These are phyloP conservation scores for Paxillus rubicundulus DNA, from an alignment of 768 basidiomycete genomes.

Conservation along the genomic window DNA sequence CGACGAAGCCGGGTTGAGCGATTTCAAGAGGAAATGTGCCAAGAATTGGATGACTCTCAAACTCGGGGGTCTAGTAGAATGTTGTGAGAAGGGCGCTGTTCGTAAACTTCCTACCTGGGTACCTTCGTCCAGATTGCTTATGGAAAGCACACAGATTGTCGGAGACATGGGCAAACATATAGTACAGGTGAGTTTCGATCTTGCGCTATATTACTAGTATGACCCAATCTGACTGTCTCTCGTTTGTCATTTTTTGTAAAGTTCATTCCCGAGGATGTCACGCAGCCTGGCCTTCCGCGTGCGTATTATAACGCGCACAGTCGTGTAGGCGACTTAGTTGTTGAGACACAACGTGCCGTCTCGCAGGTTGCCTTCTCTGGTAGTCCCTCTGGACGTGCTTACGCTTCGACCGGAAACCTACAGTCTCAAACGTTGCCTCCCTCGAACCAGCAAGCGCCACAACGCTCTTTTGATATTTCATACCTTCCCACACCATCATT, in stretches of 20 bases:
- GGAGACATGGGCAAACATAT: constrained; percentile 50
- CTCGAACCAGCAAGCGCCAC: constrained; percentile 1
- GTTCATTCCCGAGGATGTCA: constrained; percentile 81
- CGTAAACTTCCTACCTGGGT: constrained; percentile 15
- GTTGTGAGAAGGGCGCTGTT: constrained; percentile 74
- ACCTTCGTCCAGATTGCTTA: neutral
- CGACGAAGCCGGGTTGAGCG: constrained; percentile 77
- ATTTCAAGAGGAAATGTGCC: constrained; percentile 74
- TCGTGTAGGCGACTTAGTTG: constrained; percentile 57
- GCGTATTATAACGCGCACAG: constrained; percentile 67
- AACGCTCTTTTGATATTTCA: constrained; percentile 6
- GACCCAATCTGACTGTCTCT: constrained; percentile 3
- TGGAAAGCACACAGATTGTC: constrained; percentile 35
- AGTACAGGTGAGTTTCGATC: constrained; percentile 34
- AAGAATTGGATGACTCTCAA: constrained; percentile 77
- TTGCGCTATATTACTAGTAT: neutral
- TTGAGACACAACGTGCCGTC: constrained; percentile 59
- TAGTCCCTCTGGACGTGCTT: constrained; percentile 28
- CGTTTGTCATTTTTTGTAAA: constrained; percentile 20
- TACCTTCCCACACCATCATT: constrained; percentile 34
- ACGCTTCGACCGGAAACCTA: constrained; percentile 4
- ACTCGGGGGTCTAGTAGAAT: constrained; percentile 84
- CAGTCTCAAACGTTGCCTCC: constrained; percentile 9
- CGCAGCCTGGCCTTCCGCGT: constrained; percentile 76
- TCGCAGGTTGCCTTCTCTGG: constrained; percentile 49